phyloP scores from a whole-genome alignment of 441 rosid species.

The Aleurites moluccanus region DNA sequence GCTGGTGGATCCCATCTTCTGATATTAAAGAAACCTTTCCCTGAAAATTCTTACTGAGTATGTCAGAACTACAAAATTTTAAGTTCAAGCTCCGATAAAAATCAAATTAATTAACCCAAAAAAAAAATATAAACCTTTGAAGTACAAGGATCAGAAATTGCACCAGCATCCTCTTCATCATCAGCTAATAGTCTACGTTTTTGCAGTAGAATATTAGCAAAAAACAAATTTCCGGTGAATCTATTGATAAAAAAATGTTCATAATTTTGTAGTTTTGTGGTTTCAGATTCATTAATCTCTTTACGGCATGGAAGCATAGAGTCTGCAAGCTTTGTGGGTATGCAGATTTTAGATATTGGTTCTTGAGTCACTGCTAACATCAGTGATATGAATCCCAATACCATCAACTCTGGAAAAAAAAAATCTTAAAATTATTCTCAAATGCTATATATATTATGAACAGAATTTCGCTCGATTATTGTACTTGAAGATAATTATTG shows the following conservation, averaged over 20 bases:
- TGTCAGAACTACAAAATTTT: too few species aligned
- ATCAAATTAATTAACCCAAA: not conserved
- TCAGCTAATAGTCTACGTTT: not conserved
- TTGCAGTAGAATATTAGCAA: not conserved
- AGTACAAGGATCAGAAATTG: slow-evolving; percentile 16
- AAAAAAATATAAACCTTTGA: not conserved
- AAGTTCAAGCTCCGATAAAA: not conserved
- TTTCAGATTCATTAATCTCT: not conserved
- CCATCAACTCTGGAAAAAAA: slow-evolving; percentile 35
- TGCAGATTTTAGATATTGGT: slow-evolving; percentile 34
- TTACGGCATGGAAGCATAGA: slow-evolving; percentile 43
- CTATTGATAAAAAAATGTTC: not conserved
- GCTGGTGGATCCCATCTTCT: slow-evolving; percentile 52
- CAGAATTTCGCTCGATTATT: too few species aligned
- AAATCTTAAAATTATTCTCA: not conserved
- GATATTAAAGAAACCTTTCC: slow-evolving; percentile 49
- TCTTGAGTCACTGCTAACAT: slow-evolving; percentile 32
- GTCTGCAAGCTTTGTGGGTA: slow-evolving; percentile 27
- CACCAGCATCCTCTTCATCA: not conserved
- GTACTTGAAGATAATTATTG: too few species aligned
- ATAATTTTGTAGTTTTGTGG: slow-evolving; percentile 6
- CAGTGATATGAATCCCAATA: slow-evolving; percentile 45
- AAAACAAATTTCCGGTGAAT: not conserved
- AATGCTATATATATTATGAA: too few species aligned
- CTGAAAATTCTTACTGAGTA: slow-evolving; percentile 34